These are phyloP conservation scores for Alloascoidea africana DNA, from an alignment of 805 yeast genomes.

Conservation along the genomic window DNA sequence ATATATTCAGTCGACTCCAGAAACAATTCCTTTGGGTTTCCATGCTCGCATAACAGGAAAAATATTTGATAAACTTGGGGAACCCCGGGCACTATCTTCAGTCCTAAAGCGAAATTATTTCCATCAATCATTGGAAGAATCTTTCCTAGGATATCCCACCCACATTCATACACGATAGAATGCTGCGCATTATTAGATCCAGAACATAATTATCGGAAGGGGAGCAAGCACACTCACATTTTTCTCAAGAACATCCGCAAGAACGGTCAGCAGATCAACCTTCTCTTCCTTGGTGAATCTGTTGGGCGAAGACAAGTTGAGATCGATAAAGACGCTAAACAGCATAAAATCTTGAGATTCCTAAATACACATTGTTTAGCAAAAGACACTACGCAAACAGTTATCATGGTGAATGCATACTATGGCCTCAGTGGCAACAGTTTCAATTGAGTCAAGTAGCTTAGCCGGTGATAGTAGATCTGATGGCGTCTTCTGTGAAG, in stretches of 20 bases:
- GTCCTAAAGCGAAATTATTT: not conserved
- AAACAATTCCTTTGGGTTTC: conserved; percentile 72
- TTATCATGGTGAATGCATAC: not conserved
- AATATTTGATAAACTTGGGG: conserved; percentile 22
- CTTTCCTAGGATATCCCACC: conserved; percentile 84
- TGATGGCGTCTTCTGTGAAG: not conserved
- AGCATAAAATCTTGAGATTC: not conserved
- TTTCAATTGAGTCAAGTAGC: not conserved
- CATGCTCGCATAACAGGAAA: conserved; percentile 47
- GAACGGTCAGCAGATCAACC: conserved; percentile 25
- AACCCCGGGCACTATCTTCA: not conserved
- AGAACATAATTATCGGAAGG: not conserved
- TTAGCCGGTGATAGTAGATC: not conserved
- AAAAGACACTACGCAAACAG: not conserved
- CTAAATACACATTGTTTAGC: not conserved
- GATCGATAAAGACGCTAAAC: not conserved
- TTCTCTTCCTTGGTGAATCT: conserved; percentile 35
- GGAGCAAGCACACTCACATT: conserved; percentile 7
- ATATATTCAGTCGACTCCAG: conserved; percentile 57
- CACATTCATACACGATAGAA: conserved; percentile 47
- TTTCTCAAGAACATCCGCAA: conserved; percentile 27
- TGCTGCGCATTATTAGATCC: conserved; percentile 17
- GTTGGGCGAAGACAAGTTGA: conserved; percentile 30
- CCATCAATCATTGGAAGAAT: not conserved
- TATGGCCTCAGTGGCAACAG: not conserved